Evolutionary conservation across 2,329 filamentous ascomycete genomes (phyloP).

Genomic region (Albifimbria verrucaria): DNA sequence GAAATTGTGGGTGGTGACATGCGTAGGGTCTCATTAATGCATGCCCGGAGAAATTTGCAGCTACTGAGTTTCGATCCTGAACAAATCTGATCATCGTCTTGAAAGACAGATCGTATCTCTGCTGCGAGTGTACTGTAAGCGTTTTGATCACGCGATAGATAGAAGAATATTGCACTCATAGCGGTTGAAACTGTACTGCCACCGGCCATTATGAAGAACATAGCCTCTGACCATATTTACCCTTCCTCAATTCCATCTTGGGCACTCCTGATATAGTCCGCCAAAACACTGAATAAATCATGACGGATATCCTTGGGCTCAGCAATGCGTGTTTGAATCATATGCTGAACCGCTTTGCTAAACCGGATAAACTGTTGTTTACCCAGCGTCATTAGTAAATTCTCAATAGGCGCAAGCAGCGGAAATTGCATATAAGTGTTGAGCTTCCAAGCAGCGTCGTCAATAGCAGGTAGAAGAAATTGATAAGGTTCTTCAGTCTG

Average conservation of each 20-base stretch:
- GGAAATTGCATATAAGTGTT: constrained; percentile 5
- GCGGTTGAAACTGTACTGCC: not conserved
- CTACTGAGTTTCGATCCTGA: constrained; percentile 1
- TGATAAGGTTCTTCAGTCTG: constrained; percentile 4
- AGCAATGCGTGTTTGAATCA: constrained; percentile 3
- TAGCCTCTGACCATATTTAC: constrained; percentile 3
- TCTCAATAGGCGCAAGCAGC: not conserved
- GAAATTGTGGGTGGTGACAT: not conserved
- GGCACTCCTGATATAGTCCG: not conserved
- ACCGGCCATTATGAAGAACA: constrained; percentile 7
- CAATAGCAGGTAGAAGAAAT: not conserved
- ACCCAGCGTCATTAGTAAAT: not conserved
- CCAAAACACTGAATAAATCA: constrained; percentile 1
- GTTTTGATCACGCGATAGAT: constrained; percentile 2
- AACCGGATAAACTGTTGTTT: not conserved
- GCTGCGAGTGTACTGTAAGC: not conserved
- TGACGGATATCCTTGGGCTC: constrained; percentile 1
- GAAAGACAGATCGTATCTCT: not conserved
- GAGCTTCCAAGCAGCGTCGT: not conserved
- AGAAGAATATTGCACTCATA: not conserved
- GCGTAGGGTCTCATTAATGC: constrained; percentile 2
- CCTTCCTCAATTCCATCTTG: not conserved
- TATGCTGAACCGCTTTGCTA: not conserved
- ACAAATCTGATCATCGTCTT: constrained; percentile 6
- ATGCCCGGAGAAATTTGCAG: constrained; percentile 1